A percentile compares a stretch with the other conserved stretches of the same genome.
phyloP scores from a whole-genome alignment of 1,139 yeast genomes.

The Diutina catenulata region DNA sequence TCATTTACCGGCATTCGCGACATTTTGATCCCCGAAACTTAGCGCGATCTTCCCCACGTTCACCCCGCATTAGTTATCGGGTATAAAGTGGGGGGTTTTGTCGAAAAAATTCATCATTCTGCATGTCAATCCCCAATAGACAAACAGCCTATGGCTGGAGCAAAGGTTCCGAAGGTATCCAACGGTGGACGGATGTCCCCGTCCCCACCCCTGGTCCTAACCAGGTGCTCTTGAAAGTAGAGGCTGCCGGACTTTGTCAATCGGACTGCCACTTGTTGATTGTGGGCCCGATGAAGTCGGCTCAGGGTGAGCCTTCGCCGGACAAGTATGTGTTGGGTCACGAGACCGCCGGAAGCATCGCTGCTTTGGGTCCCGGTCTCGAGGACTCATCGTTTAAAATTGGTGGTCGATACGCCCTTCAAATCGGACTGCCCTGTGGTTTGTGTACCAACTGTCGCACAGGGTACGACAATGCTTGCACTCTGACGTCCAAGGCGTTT shows the following conservation, averaged over 20 bases:
- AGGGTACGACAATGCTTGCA: conserved; percentile 1
- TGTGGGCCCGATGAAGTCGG: conserved; percentile 12
- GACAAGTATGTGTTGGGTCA: conserved; percentile 40
- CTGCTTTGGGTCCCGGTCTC: conserved; percentile 8
- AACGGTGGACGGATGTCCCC: conserved; percentile 17
- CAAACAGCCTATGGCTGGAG: conserved; percentile 14
- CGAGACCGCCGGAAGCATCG: conserved; percentile 36
- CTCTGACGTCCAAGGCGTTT: conserved; percentile 14
- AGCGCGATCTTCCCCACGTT: no score
- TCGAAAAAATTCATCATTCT: neutral
- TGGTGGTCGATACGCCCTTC: conserved; percentile 1
- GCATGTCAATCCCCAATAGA: conserved; percentile 9
- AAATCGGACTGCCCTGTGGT: neutral
- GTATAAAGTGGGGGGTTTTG: neutral
- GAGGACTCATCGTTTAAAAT: neutral
- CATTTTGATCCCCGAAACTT: no score
- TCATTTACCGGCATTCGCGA: no score
- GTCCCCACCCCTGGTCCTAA: conserved; percentile 24
- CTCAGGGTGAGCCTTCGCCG: conserved; percentile 9
- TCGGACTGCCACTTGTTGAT: conserved; percentile 36
- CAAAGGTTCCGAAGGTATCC: conserved; percentile 11
- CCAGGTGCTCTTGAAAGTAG: conserved; percentile 33
- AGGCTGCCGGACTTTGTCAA: conserved; percentile 42
- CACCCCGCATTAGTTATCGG: neutral
- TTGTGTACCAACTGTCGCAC: neutral